Evolutionary conservation across 2,329 filamentous ascomycete species (phyloP), one percentile per base, ranked within the genome.

Genomic region (Metarhizium humberi): DNA sequence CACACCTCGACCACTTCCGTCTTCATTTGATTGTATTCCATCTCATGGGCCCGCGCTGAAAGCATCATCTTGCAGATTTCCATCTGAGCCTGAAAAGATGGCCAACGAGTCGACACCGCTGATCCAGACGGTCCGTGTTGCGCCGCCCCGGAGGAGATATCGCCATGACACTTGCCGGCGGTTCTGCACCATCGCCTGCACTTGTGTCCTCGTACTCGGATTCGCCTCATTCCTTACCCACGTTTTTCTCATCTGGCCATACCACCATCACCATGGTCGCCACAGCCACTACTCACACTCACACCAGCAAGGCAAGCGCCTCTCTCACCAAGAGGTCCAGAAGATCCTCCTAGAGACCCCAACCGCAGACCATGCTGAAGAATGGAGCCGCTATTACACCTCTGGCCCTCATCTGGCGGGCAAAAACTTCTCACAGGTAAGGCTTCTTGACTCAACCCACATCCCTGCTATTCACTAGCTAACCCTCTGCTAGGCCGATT

Each of bases 381-480:
- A 90, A 71, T 92, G 87, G 87, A 89, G 84, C 68, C 76, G 75
- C 58, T 92, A 92, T 68, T 92, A 92, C 64, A 88, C 88, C 0
- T 75, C 85, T 0, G 89, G 89, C 0, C 79, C 86, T 18, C 89
- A 92, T 70, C 71, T 92, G 51, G 87, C 86, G 0, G 88, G 89
- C 20, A 84, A 86, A 72, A 94, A 92, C 66, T 77, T 85, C 57
- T 90, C 85, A 51, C 87, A 90, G 72, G 79, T 77, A 68, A 40
- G 46, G 8, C 49, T 40, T 40, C 13, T 18, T 32, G 13, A 14
- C 13, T 18, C 10, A 8, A 3, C 7, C 38, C 38, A 1, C 5
- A 16, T 13, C 1, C 14, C 16, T 6, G 7, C 43, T 3, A n/a
- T 38, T 18, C 11, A 6, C 8, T 13, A 53, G 40, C 58, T 61